These are phyloP conservation scores for Pythium diclinum DNA, from an alignment of 352 stramenopile genomes.

Conservation along the genomic window DNA sequence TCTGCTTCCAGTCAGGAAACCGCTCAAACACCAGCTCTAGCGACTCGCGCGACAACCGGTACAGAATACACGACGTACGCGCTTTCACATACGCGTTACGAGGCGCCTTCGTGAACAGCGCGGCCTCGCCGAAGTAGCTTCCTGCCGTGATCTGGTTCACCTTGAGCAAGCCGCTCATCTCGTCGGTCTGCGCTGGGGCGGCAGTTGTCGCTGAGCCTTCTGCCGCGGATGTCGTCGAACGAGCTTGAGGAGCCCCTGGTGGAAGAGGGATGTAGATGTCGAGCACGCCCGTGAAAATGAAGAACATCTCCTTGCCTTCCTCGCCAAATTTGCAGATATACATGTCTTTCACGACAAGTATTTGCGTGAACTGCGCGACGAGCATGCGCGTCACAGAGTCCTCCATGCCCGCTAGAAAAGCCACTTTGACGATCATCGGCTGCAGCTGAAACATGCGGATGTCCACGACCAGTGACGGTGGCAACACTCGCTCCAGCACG, in stretches of 20 bases:
- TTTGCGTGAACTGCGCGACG: conserved; percentile 62
- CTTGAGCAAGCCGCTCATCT: conserved; percentile 34
- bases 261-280: conserved; percentile 52
- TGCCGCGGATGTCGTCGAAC: conserved; percentile 23
- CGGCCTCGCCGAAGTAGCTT: conserved; percentile 55
- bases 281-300: conserved; percentile 62
- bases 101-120: conserved; percentile 43
- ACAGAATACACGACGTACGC: conserved; percentile 58
- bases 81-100: conserved; percentile 43
- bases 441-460: conserved; percentile 64
- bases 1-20: conserved; percentile 61
- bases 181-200: background rate
- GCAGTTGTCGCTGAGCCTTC: conserved; percentile 9
- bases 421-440: conserved; percentile 67
- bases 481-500: conserved; percentile 51
- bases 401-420: conserved; percentile 54
- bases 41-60: conserved; percentile 42
- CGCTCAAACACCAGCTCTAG: conserved; percentile 59
- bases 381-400: conserved; percentile 60
- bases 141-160: conserved; percentile 53
- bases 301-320: conserved; percentile 69
- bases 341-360: conserved; percentile 57
- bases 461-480: conserved; percentile 61
- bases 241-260: conserved; percentile 30
- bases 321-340: conserved; percentile 63